Base-by-base conservation (phyloP, 768 basidiomycete species). In the Boletus sp. region DNA sequence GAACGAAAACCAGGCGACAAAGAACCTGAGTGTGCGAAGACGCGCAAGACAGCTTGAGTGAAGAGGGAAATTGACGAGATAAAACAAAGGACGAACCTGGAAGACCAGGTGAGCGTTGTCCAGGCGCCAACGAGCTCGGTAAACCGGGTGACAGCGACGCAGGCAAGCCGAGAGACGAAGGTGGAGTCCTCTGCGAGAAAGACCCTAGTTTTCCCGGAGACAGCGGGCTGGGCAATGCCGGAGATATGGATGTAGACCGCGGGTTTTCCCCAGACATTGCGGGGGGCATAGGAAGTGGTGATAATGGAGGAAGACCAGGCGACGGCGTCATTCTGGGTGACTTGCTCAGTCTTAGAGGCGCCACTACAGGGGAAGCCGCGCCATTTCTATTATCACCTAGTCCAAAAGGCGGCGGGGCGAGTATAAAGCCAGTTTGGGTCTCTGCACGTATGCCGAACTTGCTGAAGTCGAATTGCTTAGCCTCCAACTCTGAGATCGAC, bases 291-390 rank as follows among this genome's bases (percentile, higher is more conserved):
- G 55, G 53, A 11, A 65, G 53, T 9, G 63, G 65, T 2, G 61
- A 63, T 8, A 54, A 51, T 8, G 59, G 61, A 37, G 56, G 53
- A 32, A 52, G 30, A 44, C 58, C 40, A 43, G 62, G 51, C 7
- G 59, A 68, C 4, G 59, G 55, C 2, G 64, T 32, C 25, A 57
- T 43, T n/a, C 57, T 60, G 11, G 69, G 66, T 1, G 63, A 57
- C 57, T 72, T 70, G 49, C 52, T 53, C 19, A 70, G 33, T 11
- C 69, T 61, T 0, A 70, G 44, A 0, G 69, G 69, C 8, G 70
- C 66, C 3, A 70, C 57, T 0, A 33, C 29, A 0, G 68, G 47
- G 1, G 63, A 56, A 1, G 47, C 38, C 19, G 44, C 1, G 7
- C 39, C 37, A 25, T 30, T 55, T 15, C 34, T 50, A 9, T 40